Evolutionary conservation across 352 stramenopile genomes (phyloP), one percentile per base, ranked within the genome.

Genomic region (Plasmopara halstedii): DNA sequence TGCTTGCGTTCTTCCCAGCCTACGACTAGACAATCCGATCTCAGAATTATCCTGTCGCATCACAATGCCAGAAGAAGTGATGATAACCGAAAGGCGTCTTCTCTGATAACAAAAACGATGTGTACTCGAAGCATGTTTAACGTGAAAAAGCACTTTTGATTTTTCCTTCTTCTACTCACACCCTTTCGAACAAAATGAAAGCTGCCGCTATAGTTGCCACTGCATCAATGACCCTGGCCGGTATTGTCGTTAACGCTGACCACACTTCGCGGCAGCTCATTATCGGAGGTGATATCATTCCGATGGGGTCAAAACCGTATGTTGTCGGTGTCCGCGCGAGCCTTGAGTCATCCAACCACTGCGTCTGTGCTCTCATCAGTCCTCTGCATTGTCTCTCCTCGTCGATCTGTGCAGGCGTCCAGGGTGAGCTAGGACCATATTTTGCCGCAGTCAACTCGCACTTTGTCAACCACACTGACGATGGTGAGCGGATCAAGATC

Each of bases 401-500:
- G 3, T 62, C 65, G 18, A 59, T 79, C 50, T 85, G 70, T 44
- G 33, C 31, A 11, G 20, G 27, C 22, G 18, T 37, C 34, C 2
- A 43, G 22, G 11, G 7, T 35, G n/a, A n/a, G n/a, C n/a, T 6
- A 6, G 15, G 6, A 14, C 44, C 34, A 9, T 43, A 51, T 10
- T 51, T 43, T 27, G 46, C 40, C 19, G 40, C 36, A 1, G 50
- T 84, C 17, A 70, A 67, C 25, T 67, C 71, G 35, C 60, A 80
- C 61, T 83, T 62, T 53, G 4, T 62, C 7, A 71, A 53, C 26
- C 68, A 69, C 37, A 57, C 46, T 7, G 41, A 46, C 14, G 57
- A 80, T 35, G 64, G 66, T 14, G 61, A 76, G 45, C 60, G 56
- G 25, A 73, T 82, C 32, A 44, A 51, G 7, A 58, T 83, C 7